Conservation (phyloP, 2,329 filamentous ascomycete species). For the Hypoxylon sp. region DNA sequence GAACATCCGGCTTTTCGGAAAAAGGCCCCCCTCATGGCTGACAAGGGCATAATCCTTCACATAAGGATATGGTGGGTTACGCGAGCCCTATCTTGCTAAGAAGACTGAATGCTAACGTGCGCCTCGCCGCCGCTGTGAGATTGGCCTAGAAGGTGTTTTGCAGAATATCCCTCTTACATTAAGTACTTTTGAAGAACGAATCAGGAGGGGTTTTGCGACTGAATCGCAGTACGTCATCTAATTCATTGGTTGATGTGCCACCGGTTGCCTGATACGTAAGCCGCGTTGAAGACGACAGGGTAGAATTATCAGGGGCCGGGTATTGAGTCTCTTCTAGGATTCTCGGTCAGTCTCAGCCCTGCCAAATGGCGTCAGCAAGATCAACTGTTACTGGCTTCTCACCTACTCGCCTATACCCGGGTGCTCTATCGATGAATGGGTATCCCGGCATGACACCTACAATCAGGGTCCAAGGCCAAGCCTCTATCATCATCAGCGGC, state of each 20-base stretch:
- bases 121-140: neutral
- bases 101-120: slow-evolving; percentile 3
- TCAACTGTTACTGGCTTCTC: neutral
- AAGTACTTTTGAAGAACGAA: slow-evolving; percentile 16
- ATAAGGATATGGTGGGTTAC: neutral
- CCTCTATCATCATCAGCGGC: slow-evolving; percentile 12
- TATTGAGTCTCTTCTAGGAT: slow-evolving; percentile 5
- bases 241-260: slow-evolving; percentile 15
- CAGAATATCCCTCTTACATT: slow-evolving; percentile 22
- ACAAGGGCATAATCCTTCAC: neutral
- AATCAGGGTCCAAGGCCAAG: slow-evolving; percentile 1
- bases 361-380: slow-evolving; percentile 20
- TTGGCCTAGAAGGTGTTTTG: slow-evolving; percentile 1
- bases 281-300: slow-evolving; percentile 8
- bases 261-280: slow-evolving; percentile 16
- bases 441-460: neutral
- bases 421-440: neutral
- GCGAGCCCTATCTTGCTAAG: neutral
- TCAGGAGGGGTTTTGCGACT: slow-evolving; percentile 1
- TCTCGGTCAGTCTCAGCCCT: slow-evolving; percentile 22
- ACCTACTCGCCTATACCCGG: neutral
- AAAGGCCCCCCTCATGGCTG: slow-evolving; percentile 14
- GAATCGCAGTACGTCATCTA: neutral
- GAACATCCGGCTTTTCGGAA: neutral
- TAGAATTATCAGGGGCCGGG: slow-evolving; percentile 1